A percentile compares a stretch with the other conserved stretches of the same genome.
These are phyloP conservation scores for Brassica carinata DNA, from an alignment of 345 rosid species.

Conservation along the genomic window DNA sequence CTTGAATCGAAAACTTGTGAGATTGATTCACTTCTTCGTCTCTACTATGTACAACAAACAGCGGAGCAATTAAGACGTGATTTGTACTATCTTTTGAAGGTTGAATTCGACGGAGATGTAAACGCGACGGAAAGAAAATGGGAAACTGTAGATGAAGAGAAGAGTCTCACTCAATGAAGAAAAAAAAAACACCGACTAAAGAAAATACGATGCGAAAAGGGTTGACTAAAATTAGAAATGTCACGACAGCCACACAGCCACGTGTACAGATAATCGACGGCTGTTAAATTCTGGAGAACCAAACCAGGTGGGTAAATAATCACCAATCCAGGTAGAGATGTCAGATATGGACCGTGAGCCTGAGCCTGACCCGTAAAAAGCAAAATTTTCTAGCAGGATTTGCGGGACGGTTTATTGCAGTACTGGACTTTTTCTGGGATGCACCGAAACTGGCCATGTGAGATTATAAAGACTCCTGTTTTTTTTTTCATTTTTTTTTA, in stretches of 20 bases:
- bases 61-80: not conserved
- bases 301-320: no score
- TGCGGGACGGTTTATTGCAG: no score
- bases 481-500: no score
- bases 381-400: no score
- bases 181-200: conserved; percentile 12
- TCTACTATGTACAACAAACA: not conserved
- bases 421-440: no score
- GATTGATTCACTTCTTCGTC: not conserved
- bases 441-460: no score
- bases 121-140: conserved; percentile 8
- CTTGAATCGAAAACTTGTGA: not conserved
- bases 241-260: not conserved
- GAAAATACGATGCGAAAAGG: not conserved
- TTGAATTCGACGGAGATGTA: not conserved
- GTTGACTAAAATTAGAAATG: not conserved
- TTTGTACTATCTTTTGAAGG: not conserved
- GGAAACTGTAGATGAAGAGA: not conserved
- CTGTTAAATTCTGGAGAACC: no score
- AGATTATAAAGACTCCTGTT: no score
- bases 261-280: not conserved
- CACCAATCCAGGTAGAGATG: no score
- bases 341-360: no score
- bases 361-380: no score
- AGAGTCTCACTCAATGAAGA: conserved; percentile 12